These are phyloP conservation scores for Quercus gilva DNA, from an alignment of 306 rosid genomes.

Conservation along the genomic window DNA sequence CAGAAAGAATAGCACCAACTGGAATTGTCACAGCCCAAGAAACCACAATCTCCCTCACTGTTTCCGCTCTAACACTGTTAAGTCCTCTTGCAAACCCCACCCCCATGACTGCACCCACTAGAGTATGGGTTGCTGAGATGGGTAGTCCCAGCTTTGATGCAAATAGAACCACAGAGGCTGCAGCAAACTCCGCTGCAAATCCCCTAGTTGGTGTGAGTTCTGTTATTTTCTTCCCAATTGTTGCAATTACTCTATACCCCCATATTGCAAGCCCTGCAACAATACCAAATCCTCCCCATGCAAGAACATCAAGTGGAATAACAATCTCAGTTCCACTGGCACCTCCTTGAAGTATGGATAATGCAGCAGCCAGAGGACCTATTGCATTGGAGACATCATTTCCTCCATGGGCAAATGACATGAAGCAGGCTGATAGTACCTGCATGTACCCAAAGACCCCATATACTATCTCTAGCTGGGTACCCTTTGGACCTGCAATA, in stretches of 20 bases:
- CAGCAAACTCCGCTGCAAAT: constrained; percentile 98
- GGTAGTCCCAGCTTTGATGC: constrained; percentile 88
- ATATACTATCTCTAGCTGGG: constrained; percentile 86
- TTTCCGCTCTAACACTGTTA: constrained; percentile 85
- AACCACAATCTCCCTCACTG: constrained; percentile 86
- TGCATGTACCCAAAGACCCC: constrained; percentile 98
- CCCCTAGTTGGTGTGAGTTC: constrained; percentile 97
- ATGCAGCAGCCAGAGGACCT: constrained; percentile 90
- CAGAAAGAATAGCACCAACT: constrained; percentile 70
- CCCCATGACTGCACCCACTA: constrained; percentile 99
- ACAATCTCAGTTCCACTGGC: constrained; percentile 57
- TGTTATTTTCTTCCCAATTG: constrained; percentile 93
- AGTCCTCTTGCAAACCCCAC: constrained; percentile 97
- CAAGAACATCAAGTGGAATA: constrained; percentile 87
- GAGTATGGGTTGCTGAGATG: constrained; percentile 89
- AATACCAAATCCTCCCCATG: constrained; percentile 99
- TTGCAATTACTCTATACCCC: constrained; percentile 97
- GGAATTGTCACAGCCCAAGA: constrained; percentile 96
- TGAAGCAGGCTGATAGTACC: constrained; percentile 94
- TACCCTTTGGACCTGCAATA: constrained; percentile 86
- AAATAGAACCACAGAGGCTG: constrained; percentile 84
- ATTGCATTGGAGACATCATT: constrained; percentile 96
- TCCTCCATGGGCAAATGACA: constrained; percentile 99
- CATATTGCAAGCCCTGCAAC: constrained; percentile 94
- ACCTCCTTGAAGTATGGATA: constrained; percentile 80